Conservation (phyloP, 257 asterid genomes). For the Nyctanthes arbortristis region DNA sequence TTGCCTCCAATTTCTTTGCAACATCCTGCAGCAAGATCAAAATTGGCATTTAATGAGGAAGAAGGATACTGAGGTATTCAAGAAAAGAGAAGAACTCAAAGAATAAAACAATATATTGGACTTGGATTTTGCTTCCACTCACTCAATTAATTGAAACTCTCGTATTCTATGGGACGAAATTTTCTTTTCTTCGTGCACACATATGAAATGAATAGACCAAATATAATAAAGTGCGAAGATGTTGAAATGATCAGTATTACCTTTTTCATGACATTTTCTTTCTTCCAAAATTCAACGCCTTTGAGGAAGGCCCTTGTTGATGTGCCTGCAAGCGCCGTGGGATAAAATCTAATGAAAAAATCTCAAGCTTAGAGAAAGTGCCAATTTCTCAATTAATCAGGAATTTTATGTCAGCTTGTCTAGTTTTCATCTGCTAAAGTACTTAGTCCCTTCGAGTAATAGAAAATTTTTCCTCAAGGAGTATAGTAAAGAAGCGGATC, state of each 20-base stretch:
- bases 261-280: slow-evolving; percentile 80
- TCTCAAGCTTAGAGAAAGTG: too few species aligned
- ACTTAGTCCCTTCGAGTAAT: slow-evolving; percentile 23
- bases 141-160: too few species aligned
- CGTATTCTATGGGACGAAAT: too few species aligned
- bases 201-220: too few species aligned
- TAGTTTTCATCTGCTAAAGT: too few species aligned
- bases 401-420: too few species aligned
- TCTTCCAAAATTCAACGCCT: slow-evolving; percentile 92
- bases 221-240: not conserved
- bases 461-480: slow-evolving; percentile 11
- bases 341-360: too few species aligned
- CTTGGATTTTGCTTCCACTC: not conserved
- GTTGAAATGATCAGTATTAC: slow-evolving; percentile 33
- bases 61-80: not conserved
- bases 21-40: slow-evolving; percentile 58
- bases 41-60: slow-evolving; percentile 12
- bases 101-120: not conserved
- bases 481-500: slow-evolving; percentile 2
- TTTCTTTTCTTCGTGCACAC: too few species aligned
- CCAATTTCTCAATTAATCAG: too few species aligned
- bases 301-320: slow-evolving; percentile 83
- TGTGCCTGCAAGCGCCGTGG: slow-evolving; percentile 68
- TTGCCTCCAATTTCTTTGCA: slow-evolving; percentile 40
- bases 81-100: not conserved